Evolutionary conservation across 1,139 yeast genomes (phyloP).

Genomic region (Magnusiomyces paraingens): DNA sequence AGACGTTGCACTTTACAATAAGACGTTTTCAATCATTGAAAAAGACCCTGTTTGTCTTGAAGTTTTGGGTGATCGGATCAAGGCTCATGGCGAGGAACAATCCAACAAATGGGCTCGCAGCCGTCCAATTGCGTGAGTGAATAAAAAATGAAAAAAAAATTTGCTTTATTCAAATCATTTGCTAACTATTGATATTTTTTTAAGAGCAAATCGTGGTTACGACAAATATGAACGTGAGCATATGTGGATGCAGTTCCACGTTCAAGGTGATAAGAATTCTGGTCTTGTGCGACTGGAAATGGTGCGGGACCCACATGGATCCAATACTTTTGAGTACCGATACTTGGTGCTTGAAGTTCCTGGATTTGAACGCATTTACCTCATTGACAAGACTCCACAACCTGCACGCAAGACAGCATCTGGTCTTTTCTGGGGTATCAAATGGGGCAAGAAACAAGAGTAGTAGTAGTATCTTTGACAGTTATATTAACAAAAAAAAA

Average conservation of each 20-base stretch:
- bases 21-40: constrained; percentile 73
- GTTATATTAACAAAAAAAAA: not conserved
- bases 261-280: constrained; percentile 48
- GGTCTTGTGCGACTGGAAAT: constrained; percentile 17
- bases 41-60: constrained; percentile 55
- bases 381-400: constrained; percentile 50
- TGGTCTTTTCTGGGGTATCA: constrained; percentile 65
- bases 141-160: not conserved
- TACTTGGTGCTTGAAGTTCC: constrained; percentile 74
- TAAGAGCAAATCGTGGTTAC: constrained; percentile 32
- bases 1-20: constrained; percentile 82
- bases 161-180: too few species aligned
- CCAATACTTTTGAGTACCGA: constrained; percentile 66
- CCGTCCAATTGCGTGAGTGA: constrained; percentile 54
- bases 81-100: constrained; percentile 73
- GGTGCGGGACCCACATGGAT: constrained; percentile 38
- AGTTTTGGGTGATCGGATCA: constrained; percentile 55
- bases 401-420: constrained; percentile 32
- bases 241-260: constrained; percentile 77
- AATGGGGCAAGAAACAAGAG: constrained; percentile 67
- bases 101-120: constrained; percentile 82
- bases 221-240: constrained; percentile 77
- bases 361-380: constrained; percentile 58
- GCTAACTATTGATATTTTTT: not conserved
- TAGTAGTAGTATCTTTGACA: not conserved